Percentiles rank a stretch among this genome's conserved stretches.
Conservation (phyloP, 1,284 basidiomycete genomes). For the Porphyrellus sp. region DNA sequence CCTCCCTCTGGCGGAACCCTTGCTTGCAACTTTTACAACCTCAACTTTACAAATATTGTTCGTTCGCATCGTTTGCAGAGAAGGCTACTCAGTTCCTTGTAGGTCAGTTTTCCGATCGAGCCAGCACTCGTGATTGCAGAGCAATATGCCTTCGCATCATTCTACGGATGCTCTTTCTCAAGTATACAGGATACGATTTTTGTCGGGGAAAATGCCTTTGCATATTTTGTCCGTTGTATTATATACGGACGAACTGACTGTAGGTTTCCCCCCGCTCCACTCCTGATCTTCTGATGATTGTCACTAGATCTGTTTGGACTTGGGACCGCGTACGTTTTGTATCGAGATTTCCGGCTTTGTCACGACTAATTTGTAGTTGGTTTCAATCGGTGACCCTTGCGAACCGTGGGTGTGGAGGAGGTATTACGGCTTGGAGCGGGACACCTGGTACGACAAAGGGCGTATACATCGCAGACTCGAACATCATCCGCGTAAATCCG, state of each 20-base stretch:
- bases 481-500: conserved; percentile 55
- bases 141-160: conserved; percentile 65
- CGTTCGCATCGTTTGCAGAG: conserved; percentile 18
- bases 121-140: conserved; percentile 60
- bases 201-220: conserved; percentile 56
- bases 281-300: neutral
- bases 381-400: conserved; percentile 59
- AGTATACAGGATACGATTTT: conserved; percentile 70
- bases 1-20: conserved; percentile 50
- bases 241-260: conserved; percentile 65
- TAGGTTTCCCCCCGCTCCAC: conserved; percentile 33
- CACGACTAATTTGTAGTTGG: conserved; percentile 42
- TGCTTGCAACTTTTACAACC: conserved; percentile 65
- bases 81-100: neutral
- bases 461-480: conserved; percentile 57
- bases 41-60: conserved; percentile 67
- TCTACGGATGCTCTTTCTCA: conserved; percentile 62
- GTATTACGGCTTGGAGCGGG: conserved; percentile 60
- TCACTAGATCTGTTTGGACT: conserved; percentile 52
- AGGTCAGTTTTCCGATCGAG: conserved; percentile 58
- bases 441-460: conserved; percentile 44
- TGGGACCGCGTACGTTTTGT: conserved; percentile 20
- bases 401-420: conserved; percentile 61
- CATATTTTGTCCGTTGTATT: conserved; percentile 59
- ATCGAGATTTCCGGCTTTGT: conserved; percentile 13